A percentile compares a stretch with the other conserved stretches of the same genome.
Conservation (phyloP, 495 filamentous ascomycete species). For the Talaromyces liani region DNA sequence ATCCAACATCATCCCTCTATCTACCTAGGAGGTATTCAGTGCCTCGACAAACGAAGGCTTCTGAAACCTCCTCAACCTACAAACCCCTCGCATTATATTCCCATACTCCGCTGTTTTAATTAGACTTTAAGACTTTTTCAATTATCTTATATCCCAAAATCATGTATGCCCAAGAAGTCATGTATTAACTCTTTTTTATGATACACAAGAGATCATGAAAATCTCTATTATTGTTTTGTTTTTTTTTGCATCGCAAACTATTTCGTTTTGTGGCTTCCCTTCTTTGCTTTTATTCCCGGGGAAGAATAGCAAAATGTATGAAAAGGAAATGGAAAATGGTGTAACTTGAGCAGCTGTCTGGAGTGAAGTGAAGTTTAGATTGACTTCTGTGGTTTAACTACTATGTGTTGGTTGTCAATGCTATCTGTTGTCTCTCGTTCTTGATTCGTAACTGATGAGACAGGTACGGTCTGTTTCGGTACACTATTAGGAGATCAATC, state of each 20-base stretch:
- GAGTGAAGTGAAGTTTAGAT: not conserved
- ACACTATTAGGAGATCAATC: not conserved
- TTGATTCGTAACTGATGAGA: not conserved
- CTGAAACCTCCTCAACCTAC: not conserved
- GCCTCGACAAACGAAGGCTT: conserved; percentile 9
- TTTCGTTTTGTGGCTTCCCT: not conserved
- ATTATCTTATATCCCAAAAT: conserved; percentile 22
- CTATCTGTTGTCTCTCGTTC: not conserved
- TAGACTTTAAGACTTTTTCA: conserved; percentile 34
- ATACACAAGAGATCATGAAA: conserved; percentile 25
- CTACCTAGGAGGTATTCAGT: conserved; percentile 7
- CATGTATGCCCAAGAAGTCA: conserved; percentile 47
- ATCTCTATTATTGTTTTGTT: not conserved
- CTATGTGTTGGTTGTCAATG: not conserved
- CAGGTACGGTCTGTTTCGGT: not conserved
- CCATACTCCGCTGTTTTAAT: conserved; percentile 28
- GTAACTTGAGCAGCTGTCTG: conserved; percentile 1
- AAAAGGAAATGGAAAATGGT: conserved; percentile 2
- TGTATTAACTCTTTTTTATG: conserved; percentile 28
- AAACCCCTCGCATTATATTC: conserved; percentile 8
- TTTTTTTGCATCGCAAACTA: not conserved
- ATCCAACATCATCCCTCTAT: conserved; percentile 15
- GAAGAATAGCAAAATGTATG: not conserved
- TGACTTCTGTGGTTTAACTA: not conserved
- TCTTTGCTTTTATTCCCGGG: not conserved